phyloP scores from a whole-genome alignment of 2,329 filamentous ascomycete species.

The Sporothrix inflata region DNA sequence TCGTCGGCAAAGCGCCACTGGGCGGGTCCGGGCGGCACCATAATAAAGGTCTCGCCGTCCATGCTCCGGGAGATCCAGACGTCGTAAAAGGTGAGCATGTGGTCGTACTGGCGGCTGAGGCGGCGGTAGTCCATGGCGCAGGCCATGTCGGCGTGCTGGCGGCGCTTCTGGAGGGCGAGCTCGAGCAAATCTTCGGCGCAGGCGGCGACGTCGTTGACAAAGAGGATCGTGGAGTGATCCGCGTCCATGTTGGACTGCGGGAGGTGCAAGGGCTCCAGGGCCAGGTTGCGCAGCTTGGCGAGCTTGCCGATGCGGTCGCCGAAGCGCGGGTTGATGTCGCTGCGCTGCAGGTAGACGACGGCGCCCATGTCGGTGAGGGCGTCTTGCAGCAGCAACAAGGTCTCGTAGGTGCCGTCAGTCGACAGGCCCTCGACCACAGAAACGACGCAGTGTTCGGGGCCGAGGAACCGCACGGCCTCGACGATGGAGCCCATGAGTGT shows the following conservation, averaged over 20 bases:
- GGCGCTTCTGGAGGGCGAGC: not conserved
- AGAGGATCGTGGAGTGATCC: not conserved
- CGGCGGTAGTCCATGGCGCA: constrained; percentile 19
- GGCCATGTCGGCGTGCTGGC: constrained; percentile 19
- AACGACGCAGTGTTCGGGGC: constrained; percentile 3
- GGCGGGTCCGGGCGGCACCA: not conserved
- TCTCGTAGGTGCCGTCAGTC: constrained; percentile 16
- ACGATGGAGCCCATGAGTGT: constrained; percentile 6
- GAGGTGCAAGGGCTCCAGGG: constrained; percentile 3
- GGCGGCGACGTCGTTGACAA: constrained; percentile 16
- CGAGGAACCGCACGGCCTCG: constrained; percentile 12
- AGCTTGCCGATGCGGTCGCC: constrained; percentile 24
- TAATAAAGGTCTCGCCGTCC: constrained; percentile 11
- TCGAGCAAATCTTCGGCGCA: constrained; percentile 15
- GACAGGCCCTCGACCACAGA: constrained; percentile 13
- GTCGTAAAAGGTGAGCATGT: constrained; percentile 11
- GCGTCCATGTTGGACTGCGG: not conserved
- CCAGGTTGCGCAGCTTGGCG: constrained; percentile 21
- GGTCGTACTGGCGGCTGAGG: not conserved
- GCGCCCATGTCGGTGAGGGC: not conserved
- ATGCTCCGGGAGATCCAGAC: constrained; percentile 8
- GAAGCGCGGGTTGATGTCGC: constrained; percentile 1
- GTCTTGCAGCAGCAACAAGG: not conserved
- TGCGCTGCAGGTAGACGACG: constrained; percentile 7
- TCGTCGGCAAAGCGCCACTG: constrained; percentile 16